Evolutionary conservation across 2,329 filamentous ascomycete genomes (phyloP).

Genomic region (Colletotrichum zoysiae): DNA sequence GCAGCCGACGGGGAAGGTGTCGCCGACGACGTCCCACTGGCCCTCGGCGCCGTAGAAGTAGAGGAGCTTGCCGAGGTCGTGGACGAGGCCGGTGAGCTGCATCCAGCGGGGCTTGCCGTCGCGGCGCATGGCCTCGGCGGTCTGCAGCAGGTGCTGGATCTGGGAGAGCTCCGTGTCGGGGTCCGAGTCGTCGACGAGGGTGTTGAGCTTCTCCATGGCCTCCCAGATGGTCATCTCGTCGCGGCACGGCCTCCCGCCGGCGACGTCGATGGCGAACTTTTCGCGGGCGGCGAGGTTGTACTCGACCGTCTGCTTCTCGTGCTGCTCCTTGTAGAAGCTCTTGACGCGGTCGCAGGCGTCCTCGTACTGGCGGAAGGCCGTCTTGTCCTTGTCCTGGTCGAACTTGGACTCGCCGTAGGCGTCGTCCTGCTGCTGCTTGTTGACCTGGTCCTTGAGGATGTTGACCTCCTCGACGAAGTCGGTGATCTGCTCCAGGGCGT

Average conservation of each 20-base stretch:
- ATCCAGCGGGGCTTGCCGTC: constrained; percentile 88
- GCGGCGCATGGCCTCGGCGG: constrained; percentile 88
- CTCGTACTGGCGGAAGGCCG: constrained; percentile 85
- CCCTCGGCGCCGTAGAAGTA: constrained; percentile 86
- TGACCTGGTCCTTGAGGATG: constrained; percentile 58
- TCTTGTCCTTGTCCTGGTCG: constrained; percentile 82
- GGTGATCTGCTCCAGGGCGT: constrained; percentile 59
- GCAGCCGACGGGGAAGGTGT: constrained; percentile 85
- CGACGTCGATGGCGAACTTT: constrained; percentile 62
- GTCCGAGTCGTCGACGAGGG: constrained; percentile 90
- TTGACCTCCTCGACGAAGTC: constrained; percentile 68
- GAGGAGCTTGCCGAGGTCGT: constrained; percentile 84
- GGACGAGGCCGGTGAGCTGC: constrained; percentile 82
- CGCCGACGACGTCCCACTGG: constrained; percentile 94
- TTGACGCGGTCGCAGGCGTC: constrained; percentile 87
- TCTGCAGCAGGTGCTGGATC: constrained; percentile 90
- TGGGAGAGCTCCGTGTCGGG: constrained; percentile 89
- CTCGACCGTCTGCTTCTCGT: constrained; percentile 79
- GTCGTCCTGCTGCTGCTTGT: constrained; percentile 29
- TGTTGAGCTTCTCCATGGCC: constrained; percentile 93
- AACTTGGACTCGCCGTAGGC: constrained; percentile 70
- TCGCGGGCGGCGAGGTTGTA: constrained; percentile 86
- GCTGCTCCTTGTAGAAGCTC: constrained; percentile 83
- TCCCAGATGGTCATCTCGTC: constrained; percentile 89
- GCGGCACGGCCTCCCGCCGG: constrained; percentile 68